Percentiles rank a stretch among this genome's conserved stretches.
Evolutionary conservation across 495 filamentous ascomycete species (phyloP).

Genomic region (Barbatosphaeria neglecta): DNA sequence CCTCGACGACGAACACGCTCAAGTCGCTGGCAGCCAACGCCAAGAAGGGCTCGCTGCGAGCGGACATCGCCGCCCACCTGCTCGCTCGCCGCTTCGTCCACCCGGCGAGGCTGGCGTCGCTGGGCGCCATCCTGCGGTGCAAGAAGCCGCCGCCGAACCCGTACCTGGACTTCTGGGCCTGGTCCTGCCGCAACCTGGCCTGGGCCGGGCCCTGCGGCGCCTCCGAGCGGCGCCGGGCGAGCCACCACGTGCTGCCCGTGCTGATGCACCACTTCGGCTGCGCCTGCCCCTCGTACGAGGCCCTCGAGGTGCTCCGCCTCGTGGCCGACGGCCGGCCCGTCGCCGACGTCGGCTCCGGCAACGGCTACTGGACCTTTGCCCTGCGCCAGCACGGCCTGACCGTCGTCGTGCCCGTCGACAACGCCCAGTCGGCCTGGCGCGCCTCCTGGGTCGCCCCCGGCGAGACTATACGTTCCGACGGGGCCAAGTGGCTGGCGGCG

Average conservation of each 20-base stretch:
- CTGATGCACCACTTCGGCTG: conserved; percentile 60
- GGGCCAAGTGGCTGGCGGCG: conserved; percentile 25
- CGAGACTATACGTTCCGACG: conserved; percentile 42
- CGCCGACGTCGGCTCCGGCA: conserved; percentile 45
- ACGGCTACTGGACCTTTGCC: conserved; percentile 54
- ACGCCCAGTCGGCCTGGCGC: conserved; percentile 41
- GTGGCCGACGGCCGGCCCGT: conserved; percentile 27
- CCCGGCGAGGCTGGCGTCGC: conserved; percentile 10
- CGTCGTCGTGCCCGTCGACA: conserved; percentile 35
- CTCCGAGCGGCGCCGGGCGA: conserved; percentile 11
- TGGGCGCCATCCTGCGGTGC: conserved; percentile 21
- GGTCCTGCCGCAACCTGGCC: conserved; percentile 28
- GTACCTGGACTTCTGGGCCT: conserved; percentile 45
- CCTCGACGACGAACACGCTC: conserved; percentile 38
- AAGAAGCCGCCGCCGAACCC: conserved; percentile 37
- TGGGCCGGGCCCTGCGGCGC: conserved; percentile 39
- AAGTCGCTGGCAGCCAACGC: conserved; percentile 44
- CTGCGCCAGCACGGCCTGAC: conserved; percentile 33
- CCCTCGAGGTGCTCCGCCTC: conserved; percentile 36
- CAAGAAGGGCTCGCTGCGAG: conserved; percentile 42
- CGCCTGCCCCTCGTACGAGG: conserved; percentile 44
- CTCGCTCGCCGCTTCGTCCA: conserved; percentile 26
- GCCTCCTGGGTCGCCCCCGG: conserved; percentile 36
- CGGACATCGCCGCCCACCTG: conserved; percentile 37
- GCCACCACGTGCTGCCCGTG: conserved; percentile 46